A percentile compares a stretch with the other conserved stretches of the same genome.
phyloP scores from a whole-genome alignment of 2,329 filamentous ascomycete species.

The Didymella keratinophila region DNA sequence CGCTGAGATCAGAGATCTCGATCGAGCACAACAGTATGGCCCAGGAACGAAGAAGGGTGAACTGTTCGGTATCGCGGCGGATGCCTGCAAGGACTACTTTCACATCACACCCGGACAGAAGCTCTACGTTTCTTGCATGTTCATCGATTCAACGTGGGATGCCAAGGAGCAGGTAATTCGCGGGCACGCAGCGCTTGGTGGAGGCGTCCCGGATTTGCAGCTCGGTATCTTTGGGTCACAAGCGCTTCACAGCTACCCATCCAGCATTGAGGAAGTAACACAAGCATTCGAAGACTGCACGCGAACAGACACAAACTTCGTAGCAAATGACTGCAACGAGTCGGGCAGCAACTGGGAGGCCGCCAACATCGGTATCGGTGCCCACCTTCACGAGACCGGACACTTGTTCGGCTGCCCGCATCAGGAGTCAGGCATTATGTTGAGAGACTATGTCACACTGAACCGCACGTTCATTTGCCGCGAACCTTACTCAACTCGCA shows the following conservation, averaged over 20 bases:
- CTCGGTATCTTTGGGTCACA: constrained; percentile 93
- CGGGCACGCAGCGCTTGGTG: constrained; percentile 86
- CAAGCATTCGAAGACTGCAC: constrained; percentile 91
- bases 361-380: constrained; percentile 92
- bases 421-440: constrained; percentile 91
- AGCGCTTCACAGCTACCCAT: constrained; percentile 88
- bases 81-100: constrained; percentile 82
- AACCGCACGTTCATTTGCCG: constrained; percentile 83
- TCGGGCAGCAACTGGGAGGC: constrained; percentile 93
- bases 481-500: constrained; percentile 87
- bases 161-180: constrained; percentile 71
- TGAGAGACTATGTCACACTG: constrained; percentile 82
- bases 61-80: constrained; percentile 77
- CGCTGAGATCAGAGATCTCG: constrained; percentile 79
- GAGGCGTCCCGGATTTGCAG: constrained; percentile 74
- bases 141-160: constrained; percentile 92
- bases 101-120: constrained; percentile 77
- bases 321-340: constrained; percentile 87
- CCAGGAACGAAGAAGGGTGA: constrained; percentile 74
- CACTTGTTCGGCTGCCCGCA: constrained; percentile 91
- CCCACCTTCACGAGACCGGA: constrained; percentile 89
- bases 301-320: constrained; percentile 78
- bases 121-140: constrained; percentile 84
- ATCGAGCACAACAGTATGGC: constrained; percentile 79
- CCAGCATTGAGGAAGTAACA: constrained; percentile 86